Conservation (phyloP, 441 rosid genomes). For the Corymbia calophylla region DNA sequence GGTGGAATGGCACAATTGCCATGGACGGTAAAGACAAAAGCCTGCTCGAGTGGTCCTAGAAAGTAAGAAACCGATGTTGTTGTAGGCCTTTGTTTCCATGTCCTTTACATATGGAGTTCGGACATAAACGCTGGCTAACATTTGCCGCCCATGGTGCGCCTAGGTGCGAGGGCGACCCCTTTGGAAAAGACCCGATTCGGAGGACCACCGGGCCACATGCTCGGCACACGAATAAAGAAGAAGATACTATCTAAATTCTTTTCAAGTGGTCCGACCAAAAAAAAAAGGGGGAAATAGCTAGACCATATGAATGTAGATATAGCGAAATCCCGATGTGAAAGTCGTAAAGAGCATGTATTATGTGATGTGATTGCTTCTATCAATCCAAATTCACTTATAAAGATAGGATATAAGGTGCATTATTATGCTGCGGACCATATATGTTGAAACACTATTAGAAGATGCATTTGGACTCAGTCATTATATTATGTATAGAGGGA, state of each 20-base stretch:
- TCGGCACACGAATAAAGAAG: background rate
- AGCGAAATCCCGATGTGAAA: accelerated
- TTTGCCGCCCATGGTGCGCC: background rate
- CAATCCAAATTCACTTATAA: background rate
- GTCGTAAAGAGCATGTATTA: accelerated
- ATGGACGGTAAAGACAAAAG: background rate
- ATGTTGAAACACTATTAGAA: background rate
- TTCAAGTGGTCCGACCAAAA: too few relatives aligned
- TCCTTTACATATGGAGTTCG: background rate
- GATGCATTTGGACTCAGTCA: background rate
- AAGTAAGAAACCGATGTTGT: background rate
- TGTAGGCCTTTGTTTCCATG: background rate
- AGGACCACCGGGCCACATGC: background rate
- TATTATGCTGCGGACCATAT: background rate
- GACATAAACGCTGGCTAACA: background rate
- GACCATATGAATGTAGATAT: background rate
- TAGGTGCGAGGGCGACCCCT: too few relatives aligned
- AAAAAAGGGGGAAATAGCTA: too few relatives aligned
- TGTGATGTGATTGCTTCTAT: too few relatives aligned
- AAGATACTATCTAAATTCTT: background rate
- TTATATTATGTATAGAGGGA: background rate
- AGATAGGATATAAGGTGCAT: background rate
- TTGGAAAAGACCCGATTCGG: too few relatives aligned
- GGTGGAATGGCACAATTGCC: background rate
- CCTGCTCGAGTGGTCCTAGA: background rate